These are phyloP conservation scores for Clonostachys rhizophaga DNA, from an alignment of 2,329 filamentous ascomycete species.

Conservation along the genomic window DNA sequence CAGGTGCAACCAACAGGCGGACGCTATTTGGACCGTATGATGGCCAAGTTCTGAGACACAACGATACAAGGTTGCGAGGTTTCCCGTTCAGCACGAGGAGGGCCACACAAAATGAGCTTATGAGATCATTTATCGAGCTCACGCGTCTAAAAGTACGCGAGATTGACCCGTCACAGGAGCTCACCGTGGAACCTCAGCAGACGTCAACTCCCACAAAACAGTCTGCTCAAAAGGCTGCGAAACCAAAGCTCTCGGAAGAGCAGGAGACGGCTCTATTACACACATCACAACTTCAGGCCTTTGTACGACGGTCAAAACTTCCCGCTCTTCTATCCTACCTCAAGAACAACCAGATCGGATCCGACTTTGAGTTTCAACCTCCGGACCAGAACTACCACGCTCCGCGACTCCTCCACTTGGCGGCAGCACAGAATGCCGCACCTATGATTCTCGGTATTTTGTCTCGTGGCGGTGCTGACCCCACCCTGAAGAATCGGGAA, in stretches of 20 bases:
- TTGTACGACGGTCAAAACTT: slow-evolving; percentile 85
- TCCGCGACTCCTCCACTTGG: slow-evolving; percentile 79
- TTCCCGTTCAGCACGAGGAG: slow-evolving; percentile 93
- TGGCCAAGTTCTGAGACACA: slow-evolving; percentile 72
- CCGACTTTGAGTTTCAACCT: slow-evolving; percentile 74
- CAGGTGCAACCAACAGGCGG: slow-evolving; percentile 77
- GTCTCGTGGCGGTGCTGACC: slow-evolving; percentile 69
- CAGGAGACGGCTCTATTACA: slow-evolving; percentile 80
- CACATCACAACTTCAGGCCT: slow-evolving; percentile 81
- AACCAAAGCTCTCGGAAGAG: slow-evolving; percentile 70
- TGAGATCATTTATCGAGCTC: slow-evolving; percentile 90
- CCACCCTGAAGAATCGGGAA: slow-evolving; percentile 64
- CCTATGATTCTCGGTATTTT: slow-evolving; percentile 76
- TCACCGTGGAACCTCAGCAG: slow-evolving; percentile 22
- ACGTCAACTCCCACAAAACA: slow-evolving; percentile 21
- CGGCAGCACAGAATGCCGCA: slow-evolving; percentile 74
- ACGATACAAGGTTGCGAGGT: slow-evolving; percentile 75
- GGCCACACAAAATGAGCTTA: slow-evolving; percentile 89
- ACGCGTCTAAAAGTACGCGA: slow-evolving; percentile 83
- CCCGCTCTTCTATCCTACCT: slow-evolving; percentile 84
- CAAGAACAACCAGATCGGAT: slow-evolving; percentile 64
- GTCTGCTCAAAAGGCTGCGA: slow-evolving; percentile 41
- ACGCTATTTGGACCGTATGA: slow-evolving; percentile 92
- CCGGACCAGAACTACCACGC: slow-evolving; percentile 71
- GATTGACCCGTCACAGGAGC: slow-evolving; percentile 49